Conservation (phyloP, 371 early-diverging fungal genomes). For the Mortierella sp. region DNA sequence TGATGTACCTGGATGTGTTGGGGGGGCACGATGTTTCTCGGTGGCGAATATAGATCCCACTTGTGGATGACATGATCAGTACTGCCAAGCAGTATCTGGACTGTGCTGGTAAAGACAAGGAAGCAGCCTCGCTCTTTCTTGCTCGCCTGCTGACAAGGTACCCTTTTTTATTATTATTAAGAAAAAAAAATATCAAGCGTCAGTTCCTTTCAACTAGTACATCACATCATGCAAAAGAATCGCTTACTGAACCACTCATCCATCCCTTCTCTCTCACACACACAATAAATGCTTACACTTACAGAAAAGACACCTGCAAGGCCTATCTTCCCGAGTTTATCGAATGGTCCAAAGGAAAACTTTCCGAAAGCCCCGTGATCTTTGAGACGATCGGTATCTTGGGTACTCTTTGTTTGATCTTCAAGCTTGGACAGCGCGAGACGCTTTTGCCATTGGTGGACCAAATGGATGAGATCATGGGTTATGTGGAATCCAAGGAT, state of each 20-base stretch:
- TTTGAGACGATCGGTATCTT: constrained; percentile 67
- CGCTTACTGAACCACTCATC: too few species aligned
- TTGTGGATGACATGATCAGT: constrained; percentile 64
- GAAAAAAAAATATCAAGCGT: too few species aligned
- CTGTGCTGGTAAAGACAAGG: constrained; percentile 84
- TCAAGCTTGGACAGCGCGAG: constrained; percentile 74
- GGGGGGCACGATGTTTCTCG: too few species aligned
- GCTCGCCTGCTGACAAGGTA: constrained; percentile 84
- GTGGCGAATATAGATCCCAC: constrained; percentile 50
- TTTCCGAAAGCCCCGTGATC: constrained; percentile 12
- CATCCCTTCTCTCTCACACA: not conserved
- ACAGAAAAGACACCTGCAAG: constrained; percentile 42
- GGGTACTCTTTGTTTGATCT: constrained; percentile 73
- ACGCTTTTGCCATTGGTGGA: constrained; percentile 68
- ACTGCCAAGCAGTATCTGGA: constrained; percentile 64
- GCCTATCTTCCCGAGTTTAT: constrained; percentile 49
- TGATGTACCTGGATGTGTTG: too few species aligned
- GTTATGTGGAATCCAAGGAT: constrained; percentile 62
- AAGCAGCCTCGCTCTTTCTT: constrained; percentile 84
- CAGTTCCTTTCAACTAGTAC: too few species aligned
- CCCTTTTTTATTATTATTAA: not conserved
- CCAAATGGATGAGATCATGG: constrained; percentile 62
- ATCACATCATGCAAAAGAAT: too few species aligned
- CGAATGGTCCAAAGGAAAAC: constrained; percentile 39
- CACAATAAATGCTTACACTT: constrained; percentile 38